Conservation (phyloP, 257 asterid genomes). For the Primulina eburnea region DNA sequence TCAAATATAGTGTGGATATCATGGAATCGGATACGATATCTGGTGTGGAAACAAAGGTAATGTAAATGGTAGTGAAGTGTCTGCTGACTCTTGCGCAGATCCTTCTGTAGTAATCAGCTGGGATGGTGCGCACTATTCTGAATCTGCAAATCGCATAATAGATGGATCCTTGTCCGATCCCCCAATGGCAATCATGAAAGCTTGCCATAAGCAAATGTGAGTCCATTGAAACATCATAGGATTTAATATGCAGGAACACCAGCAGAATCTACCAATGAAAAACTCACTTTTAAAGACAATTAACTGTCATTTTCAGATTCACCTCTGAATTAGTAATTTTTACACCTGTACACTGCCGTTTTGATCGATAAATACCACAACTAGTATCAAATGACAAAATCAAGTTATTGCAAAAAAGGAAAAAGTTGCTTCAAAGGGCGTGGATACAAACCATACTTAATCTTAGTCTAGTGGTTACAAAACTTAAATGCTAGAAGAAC, state of each 20-base stretch:
- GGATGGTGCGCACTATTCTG: conserved; percentile 79
- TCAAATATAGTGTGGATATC: conserved; percentile 61
- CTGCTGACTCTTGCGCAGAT: conserved; percentile 53
- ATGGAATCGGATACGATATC: conserved; percentile 45
- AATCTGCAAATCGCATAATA: conserved; percentile 51
- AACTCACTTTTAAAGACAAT: neutral
- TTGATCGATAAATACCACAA: neutral
- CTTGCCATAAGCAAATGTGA: conserved; percentile 35
- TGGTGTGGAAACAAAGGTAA: conserved; percentile 58
- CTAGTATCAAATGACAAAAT: too few relatives aligned
- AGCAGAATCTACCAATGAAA: neutral
- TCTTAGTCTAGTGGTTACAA: neutral
- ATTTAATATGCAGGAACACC: neutral
- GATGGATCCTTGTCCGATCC: conserved; percentile 64
- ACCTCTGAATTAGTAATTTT: neutral
- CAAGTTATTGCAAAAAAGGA: neutral
- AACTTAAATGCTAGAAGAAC: neutral
- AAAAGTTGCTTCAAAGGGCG: neutral
- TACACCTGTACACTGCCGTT: neutral
- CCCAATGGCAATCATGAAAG: conserved; percentile 33
- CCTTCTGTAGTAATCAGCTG: conserved; percentile 61
- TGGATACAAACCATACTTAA: neutral
- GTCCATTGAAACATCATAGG: neutral
- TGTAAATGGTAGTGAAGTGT: conserved; percentile 51
- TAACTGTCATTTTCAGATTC: neutral